These are phyloP conservation scores for Buxus sempervirens DNA, from an alignment of 164 flowering plant genomes.

Conservation along the genomic window DNA sequence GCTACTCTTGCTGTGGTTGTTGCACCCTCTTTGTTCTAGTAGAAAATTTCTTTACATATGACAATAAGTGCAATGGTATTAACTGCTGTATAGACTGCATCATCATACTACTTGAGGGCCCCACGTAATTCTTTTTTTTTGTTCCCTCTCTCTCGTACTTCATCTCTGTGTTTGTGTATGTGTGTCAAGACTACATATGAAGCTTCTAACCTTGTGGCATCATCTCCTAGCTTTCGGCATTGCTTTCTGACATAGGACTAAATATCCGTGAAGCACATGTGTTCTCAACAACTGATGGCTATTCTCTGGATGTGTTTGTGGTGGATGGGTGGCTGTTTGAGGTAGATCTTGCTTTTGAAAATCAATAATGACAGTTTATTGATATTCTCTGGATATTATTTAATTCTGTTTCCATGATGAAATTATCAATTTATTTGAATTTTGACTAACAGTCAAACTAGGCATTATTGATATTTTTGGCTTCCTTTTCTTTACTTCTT, in stretches of 20 bases:
- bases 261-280: slow-evolving; percentile 99
- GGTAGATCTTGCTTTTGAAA: slow-evolving; percentile 39
- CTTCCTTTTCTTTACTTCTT: too few species aligned
- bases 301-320: slow-evolving; percentile 95
- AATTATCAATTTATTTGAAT: too few species aligned
- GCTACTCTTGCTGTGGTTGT: too few species aligned
- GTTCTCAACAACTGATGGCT: slow-evolving; percentile 92
- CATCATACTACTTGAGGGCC: too few species aligned
- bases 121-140: too few species aligned
- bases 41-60: too few species aligned
- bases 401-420: background rate
- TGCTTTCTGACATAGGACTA: slow-evolving; percentile 94
- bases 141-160: too few species aligned
- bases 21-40: too few species aligned
- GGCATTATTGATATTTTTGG: too few species aligned
- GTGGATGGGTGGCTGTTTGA: slow-evolving; percentile 94
- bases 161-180: background rate
- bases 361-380: background rate
- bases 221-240: slow-evolving; percentile 69
- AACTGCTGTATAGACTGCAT: too few species aligned
- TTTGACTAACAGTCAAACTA: too few species aligned
- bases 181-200: slow-evolving; percentile 6
- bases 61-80: too few species aligned
- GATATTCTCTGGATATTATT: background rate
- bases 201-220: slow-evolving; percentile 16